Evolutionary conservation across 192 early-diverging fungal genomes (phyloP), one percentile per base, ranked within the genome.

Genomic region (Coemansia umbellata): DNA sequence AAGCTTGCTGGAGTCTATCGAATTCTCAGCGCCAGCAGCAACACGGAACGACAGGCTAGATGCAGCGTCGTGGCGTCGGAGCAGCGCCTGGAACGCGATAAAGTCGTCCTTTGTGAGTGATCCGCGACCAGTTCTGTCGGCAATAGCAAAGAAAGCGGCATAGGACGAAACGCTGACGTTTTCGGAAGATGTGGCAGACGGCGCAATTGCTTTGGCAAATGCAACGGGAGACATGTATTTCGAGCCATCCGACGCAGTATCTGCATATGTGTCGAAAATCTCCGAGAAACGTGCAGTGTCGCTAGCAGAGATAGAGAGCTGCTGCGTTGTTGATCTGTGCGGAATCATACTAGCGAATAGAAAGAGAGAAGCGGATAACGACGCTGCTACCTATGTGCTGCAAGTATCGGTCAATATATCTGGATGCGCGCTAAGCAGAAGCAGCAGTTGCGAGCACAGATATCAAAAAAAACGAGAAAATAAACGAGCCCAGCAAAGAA

Each of bases 1-100:
- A 37, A 69, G 35, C 14, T 55, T 32, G 7, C 23, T 36, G 14
- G 68, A 22, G 8, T 47, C 52, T 22, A 59, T 36, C 30, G 55
- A 35, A 30, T 54, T 60, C 24, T 52, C 26, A 50, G 18, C 27
- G 4, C 54, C 17, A 9, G 60, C 65, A 28, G 80, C 63, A 8
- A 66, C 53, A 7, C 63, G 47, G 53, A 80, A 81, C 9, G 76
- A 61, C 48, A 84, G 50, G 39, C 74, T 63, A 36, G 59, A 77
- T 23, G 80, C 79, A 17, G 81, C 81, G 51, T 81, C 78, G 17
- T 80, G 66, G 9, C 55, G 58, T 19, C 57, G 41, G n/a, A 85
- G 63, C 32, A 80, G 28, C 18, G 43, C 26, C 31, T 80, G 74
- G 55, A 86, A 84, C 26, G 50, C 49, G 15, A 79, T 23, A 59